phyloP scores from a whole-genome alignment of 2,329 filamentous ascomycete genomes.

The Hymenoscyphus fructigenus region DNA sequence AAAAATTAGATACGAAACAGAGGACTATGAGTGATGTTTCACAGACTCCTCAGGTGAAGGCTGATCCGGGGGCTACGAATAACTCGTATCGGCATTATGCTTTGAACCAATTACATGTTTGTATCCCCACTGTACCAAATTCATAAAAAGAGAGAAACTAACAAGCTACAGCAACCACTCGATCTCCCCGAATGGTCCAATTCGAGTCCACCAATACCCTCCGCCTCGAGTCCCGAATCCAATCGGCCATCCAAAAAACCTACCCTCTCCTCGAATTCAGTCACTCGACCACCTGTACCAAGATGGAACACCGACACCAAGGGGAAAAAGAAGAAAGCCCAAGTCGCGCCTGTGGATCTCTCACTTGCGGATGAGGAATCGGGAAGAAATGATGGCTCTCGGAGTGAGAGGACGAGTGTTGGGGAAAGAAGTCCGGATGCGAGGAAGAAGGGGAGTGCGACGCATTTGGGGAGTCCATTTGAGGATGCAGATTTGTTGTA shows the following conservation, averaged over 20 bases:
- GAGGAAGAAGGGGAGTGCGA: slow-evolving; percentile 38
- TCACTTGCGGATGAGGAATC: slow-evolving; percentile 34
- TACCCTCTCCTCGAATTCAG: slow-evolving; percentile 13
- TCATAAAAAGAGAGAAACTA: background rate
- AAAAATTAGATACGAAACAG: slow-evolving; percentile 32
- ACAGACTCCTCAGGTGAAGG: slow-evolving; percentile 26
- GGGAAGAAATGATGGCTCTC: slow-evolving; percentile 10
- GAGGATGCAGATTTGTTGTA: slow-evolving; percentile 84
- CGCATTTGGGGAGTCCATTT: slow-evolving; percentile 55
- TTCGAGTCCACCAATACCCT: slow-evolving; percentile 13
- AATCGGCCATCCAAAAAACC: slow-evolving; percentile 27
- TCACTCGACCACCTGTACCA: slow-evolving; percentile 31
- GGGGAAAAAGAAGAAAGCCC: slow-evolving; percentile 10
- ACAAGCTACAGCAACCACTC: slow-evolving; percentile 25
- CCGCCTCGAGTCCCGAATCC: slow-evolving; percentile 18
- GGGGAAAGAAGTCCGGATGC: slow-evolving; percentile 33
- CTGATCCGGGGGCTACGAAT: slow-evolving; percentile 29
- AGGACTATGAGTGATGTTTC: slow-evolving; percentile 29
- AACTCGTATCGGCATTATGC: slow-evolving; percentile 32
- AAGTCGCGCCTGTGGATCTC: slow-evolving; percentile 33
- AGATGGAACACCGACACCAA: slow-evolving; percentile 35
- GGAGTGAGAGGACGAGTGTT: slow-evolving; percentile 31
- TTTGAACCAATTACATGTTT: slow-evolving; percentile 32
- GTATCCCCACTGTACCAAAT: background rate
- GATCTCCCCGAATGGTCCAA: slow-evolving; percentile 33